Evolutionary conservation across 164 flowering plant genomes (phyloP).

Genomic region (Magnolia officinalis): DNA sequence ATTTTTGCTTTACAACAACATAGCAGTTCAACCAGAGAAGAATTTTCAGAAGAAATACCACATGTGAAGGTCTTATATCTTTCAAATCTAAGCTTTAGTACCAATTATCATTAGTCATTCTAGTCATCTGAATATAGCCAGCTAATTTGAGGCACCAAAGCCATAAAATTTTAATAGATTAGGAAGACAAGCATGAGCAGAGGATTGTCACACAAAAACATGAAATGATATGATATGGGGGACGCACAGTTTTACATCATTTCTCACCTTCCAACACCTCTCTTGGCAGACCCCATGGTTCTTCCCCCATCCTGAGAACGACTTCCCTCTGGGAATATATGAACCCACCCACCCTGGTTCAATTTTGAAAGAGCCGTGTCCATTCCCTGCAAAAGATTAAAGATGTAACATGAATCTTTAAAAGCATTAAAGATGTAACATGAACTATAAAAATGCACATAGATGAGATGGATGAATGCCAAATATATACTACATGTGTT

Average conservation of each 20-base stretch:
- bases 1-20: too few species aligned
- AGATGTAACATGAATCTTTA: not conserved
- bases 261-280: constrained; percentile 89
- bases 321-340: constrained; percentile 96
- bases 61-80: too few species aligned
- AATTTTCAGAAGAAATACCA: too few species aligned
- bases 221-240: not conserved
- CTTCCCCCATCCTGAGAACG: constrained; percentile 98
- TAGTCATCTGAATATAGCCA: not conserved
- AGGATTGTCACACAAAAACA: not conserved
- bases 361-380: constrained; percentile 85
- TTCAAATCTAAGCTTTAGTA: not conserved
- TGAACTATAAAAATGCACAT: not conserved
- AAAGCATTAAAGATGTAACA: not conserved
- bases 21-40: too few species aligned
- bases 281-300: constrained; percentile 75
- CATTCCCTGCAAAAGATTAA: constrained; percentile 61
- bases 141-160: not conserved
- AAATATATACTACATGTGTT: not conserved
- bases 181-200: not conserved
- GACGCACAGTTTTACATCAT: not conserved
- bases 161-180: not conserved
- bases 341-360: constrained; percentile 95
- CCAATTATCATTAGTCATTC: not conserved
- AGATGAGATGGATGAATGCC: not conserved